Conservation (phyloP, 352 stramenopile species). For the Globisporangium mamillatum region DNA sequence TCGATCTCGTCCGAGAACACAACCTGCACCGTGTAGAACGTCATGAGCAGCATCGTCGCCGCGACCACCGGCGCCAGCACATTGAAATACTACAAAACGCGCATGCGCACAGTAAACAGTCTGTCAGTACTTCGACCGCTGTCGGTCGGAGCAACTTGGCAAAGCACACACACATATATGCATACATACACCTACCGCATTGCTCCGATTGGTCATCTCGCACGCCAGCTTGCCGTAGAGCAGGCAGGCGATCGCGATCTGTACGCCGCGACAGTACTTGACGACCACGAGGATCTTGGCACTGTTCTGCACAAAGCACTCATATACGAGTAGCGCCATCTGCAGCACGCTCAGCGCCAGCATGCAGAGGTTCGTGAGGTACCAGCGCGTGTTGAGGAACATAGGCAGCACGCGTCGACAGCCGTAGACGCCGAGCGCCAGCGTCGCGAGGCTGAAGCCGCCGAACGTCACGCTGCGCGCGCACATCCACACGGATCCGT, state of each 20-base stretch:
- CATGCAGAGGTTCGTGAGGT: slow-evolving; percentile 60
- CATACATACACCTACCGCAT: slow-evolving; percentile 20
- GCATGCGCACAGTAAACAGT: background rate
- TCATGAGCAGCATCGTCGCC: slow-evolving; percentile 54
- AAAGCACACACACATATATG: background rate
- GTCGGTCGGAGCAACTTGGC: too few species aligned
- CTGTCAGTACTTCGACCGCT: background rate
- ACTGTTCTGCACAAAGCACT: slow-evolving; percentile 61
- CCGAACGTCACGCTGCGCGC: slow-evolving; percentile 63
- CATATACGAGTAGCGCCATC: slow-evolving; percentile 62
- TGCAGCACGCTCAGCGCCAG: slow-evolving; percentile 51
- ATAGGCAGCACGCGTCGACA: slow-evolving; percentile 54
- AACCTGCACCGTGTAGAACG: slow-evolving; percentile 43
- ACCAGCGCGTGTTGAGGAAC: slow-evolving; percentile 55
- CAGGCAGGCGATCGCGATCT: slow-evolving; percentile 66
- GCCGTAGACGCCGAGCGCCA: slow-evolving; percentile 37
- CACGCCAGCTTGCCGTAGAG: slow-evolving; percentile 68
- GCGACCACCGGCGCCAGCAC: slow-evolving; percentile 51
- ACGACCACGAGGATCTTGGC: slow-evolving; percentile 55
- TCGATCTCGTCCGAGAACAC: slow-evolving; percentile 54
- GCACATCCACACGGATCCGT: slow-evolving; percentile 42
- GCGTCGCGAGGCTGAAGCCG: slow-evolving; percentile 48
- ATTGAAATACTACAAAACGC: slow-evolving; percentile 37
- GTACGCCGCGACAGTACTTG: slow-evolving; percentile 72
- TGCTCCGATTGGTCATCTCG: slow-evolving; percentile 47